A percentile compares a stretch with the other conserved stretches of the same genome.
Conservation (phyloP, 2,329 filamentous ascomycete genomes). For the Talaromyces sp. region DNA sequence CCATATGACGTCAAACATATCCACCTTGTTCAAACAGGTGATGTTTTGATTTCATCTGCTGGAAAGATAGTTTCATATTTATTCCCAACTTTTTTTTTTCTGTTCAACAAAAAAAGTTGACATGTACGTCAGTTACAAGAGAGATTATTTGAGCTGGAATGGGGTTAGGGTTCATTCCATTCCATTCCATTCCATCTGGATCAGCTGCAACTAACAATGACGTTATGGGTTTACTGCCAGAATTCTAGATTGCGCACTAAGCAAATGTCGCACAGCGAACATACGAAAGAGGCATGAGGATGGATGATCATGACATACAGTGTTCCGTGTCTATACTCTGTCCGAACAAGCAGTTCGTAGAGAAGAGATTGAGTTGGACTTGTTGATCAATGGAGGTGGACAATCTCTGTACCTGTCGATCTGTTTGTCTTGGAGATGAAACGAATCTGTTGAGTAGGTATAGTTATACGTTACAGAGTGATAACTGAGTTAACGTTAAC, state of each 20-base stretch:
- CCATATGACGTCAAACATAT: neutral
- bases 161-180: neutral
- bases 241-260: no score
- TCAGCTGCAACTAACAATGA: constrained; percentile 2
- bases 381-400: neutral
- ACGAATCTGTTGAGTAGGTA: no score
- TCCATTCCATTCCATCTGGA: constrained; percentile 4
- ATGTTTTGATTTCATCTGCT: no score
- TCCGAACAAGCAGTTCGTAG: neutral
- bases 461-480: no score
- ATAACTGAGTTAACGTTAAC: no score
- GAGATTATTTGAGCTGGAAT: neutral
- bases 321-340: neutral
- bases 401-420: constrained; percentile 12
- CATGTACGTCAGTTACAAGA: neutral
- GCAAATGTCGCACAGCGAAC: constrained; percentile 1
- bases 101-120: no score
- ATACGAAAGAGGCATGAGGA: neutral
- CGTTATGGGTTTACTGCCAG: no score
- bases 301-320: neutral
- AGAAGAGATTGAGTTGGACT: neutral
- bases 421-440: neutral
- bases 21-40: no score
- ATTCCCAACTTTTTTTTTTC: no score
- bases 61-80: no score